A percentile compares a stretch with the other conserved stretches of the same genome.
These are phyloP conservation scores for Exobasidium rhododendri DNA, from an alignment of 1,284 basidiomycete genomes.

Conservation along the genomic window DNA sequence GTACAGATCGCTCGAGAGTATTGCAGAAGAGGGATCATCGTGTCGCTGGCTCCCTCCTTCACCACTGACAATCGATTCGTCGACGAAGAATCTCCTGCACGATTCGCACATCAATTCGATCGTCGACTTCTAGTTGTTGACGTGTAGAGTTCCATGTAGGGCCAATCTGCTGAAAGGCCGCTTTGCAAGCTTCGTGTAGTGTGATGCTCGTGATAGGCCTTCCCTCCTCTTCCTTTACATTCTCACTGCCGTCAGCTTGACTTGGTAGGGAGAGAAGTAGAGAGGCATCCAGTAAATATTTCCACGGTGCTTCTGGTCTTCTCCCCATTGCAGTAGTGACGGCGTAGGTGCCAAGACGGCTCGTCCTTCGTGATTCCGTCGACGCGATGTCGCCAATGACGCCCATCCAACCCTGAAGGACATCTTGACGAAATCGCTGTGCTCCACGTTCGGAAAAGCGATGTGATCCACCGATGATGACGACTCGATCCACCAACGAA, in stretches of 20 bases:
- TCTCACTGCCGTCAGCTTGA: neutral
- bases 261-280: constrained; percentile 1
- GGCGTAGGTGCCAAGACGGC: too few species aligned
- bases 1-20: neutral
- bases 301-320: constrained; percentile 34
- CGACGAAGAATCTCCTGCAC: constrained; percentile 4
- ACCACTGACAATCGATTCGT: constrained; percentile 5
- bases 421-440: constrained; percentile 27
- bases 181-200: constrained; percentile 1
- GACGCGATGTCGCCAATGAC: constrained; percentile 26
- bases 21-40: too few species aligned
- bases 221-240: neutral
- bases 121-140: neutral
- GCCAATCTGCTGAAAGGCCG: constrained; percentile 3
- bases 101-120: constrained; percentile 4
- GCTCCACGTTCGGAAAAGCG: constrained; percentile 17
- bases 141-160: neutral
- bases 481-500: constrained; percentile 39
- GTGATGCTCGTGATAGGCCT: constrained; percentile 2
- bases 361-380: constrained; percentile 6
- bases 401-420: constrained; percentile 40
- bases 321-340: constrained; percentile 19
- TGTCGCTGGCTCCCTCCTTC: too few species aligned
- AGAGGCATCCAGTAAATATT: constrained; percentile 18
- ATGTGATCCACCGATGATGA: constrained; percentile 25